phyloP scores from a whole-genome alignment of 1,284 basidiomycete genomes.

The Ceratobasidium sp. region DNA sequence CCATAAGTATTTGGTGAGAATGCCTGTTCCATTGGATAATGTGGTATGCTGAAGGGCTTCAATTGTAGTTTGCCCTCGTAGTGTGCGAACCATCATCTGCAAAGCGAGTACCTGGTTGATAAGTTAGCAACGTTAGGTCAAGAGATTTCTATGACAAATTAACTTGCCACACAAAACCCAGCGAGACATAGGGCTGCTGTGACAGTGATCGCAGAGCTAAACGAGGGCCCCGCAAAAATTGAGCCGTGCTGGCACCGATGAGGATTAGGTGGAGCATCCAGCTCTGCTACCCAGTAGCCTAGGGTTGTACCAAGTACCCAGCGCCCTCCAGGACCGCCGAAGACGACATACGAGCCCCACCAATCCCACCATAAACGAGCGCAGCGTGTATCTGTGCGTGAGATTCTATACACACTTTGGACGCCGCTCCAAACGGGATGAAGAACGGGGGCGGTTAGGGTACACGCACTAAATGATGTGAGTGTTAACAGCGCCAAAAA shows the following conservation, averaged over 20 bases:
- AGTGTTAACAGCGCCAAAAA: slow-evolving; percentile 58
- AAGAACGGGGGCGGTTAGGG: slow-evolving; percentile 55
- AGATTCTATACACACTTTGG: slow-evolving; percentile 53
- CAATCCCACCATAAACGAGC: slow-evolving; percentile 61
- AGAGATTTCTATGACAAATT: neutral
- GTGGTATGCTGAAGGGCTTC: slow-evolving; percentile 49
- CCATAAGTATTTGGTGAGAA: slow-evolving; percentile 34
- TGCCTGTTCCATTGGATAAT: slow-evolving; percentile 28
- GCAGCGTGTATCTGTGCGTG: slow-evolving; percentile 55
- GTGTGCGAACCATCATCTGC: slow-evolving; percentile 47
- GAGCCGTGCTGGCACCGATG: slow-evolving; percentile 55
- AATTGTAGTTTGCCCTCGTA: slow-evolving; percentile 55
- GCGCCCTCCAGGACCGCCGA: slow-evolving; percentile 62
- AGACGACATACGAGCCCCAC: slow-evolving; percentile 62
- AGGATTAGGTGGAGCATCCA: slow-evolving; percentile 55
- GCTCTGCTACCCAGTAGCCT: slow-evolving; percentile 57
- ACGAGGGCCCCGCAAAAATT: slow-evolving; percentile 46
- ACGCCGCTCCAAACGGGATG: slow-evolving; percentile 53
- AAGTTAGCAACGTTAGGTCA: neutral
- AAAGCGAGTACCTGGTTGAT: slow-evolving; percentile 10
- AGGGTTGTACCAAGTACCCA: slow-evolving; percentile 59
- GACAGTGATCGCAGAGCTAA: slow-evolving; percentile 24
- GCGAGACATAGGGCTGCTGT: slow-evolving; percentile 54
- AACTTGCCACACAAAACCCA: slow-evolving; percentile 58
- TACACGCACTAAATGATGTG: slow-evolving; percentile 53